These are phyloP conservation scores for Castanopsis chinensis DNA, from an alignment of 306 rosid genomes.

Conservation along the genomic window DNA sequence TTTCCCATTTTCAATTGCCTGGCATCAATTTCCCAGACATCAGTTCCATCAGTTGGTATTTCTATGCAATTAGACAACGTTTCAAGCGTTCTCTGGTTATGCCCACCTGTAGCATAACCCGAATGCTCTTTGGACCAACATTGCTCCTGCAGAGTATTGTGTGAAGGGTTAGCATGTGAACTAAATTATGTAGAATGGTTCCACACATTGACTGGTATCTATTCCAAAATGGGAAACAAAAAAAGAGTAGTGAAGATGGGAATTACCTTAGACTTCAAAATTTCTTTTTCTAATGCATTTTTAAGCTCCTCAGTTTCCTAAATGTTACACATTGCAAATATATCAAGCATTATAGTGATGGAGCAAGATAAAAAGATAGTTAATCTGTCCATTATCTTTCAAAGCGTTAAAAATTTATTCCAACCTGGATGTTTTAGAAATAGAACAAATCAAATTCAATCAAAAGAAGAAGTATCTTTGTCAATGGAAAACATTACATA, in stretches of 20 bases:
- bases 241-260: background rate
- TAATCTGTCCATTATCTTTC: background rate
- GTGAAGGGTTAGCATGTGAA: background rate
- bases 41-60: constrained; percentile 91
- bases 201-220: background rate
- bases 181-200: background rate
- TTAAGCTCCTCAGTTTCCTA: constrained; percentile 97
- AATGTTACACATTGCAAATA: constrained; percentile 32
- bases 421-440: background rate
- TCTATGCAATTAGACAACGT: constrained; percentile 52
- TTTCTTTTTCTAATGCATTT: constrained; percentile 66
- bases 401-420: background rate
- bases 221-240: background rate
- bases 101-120: constrained; percentile 40
- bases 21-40: constrained; percentile 97
- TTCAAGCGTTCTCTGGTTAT: constrained; percentile 48
- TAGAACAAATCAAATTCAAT: background rate
- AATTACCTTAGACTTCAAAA: constrained; percentile 63
- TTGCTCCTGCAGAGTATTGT: constrained; percentile 48
- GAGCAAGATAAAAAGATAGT: background rate
- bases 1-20: constrained; percentile 71
- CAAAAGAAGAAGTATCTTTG: background rate
- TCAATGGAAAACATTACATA: background rate
- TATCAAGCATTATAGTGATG: background rate
- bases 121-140: constrained; percentile 54